Evolutionary conservation across 805 yeast genomes (phyloP), one percentile per base, ranked within the genome.

Genomic region (Candida palmyrensis): DNA sequence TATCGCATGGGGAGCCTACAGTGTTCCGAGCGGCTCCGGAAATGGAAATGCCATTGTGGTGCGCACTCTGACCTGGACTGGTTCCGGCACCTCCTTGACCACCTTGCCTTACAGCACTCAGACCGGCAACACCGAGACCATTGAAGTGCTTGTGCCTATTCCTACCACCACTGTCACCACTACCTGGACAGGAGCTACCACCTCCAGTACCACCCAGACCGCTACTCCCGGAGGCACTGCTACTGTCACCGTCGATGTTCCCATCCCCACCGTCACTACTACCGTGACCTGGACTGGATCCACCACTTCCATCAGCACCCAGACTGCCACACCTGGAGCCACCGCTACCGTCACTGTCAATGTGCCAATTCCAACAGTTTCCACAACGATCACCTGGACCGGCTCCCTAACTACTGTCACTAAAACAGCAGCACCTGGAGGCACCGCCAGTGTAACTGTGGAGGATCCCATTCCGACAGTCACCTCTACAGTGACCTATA

Each of bases 171-270:
- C 49, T 4, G 10, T 12, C 5, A 31, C 34, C 12, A 13, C 19
- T 11, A 41, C 49, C 4, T 46, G 49, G 9, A 8, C 34, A 9
- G 37, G 41, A 38, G 2, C 32, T 32, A 16, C 23, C 15, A 22
- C 47, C 11, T 21, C 9, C 24, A 21, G 10, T 10, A 21, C 24
- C 11, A 21, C 11, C 11, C 12, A 23, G 10, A 17, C 32, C 6
- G 10, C 27, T 8, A n/a, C n/a, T n/a, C n/a, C n/a, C n/a, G 44
- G 38, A 6, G 30, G 36, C 10, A 53, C 57, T 9, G 47, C 29
- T 28, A 51, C 55, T 6, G 49, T 49, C 18, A 45, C 40, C 13
- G 55, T 48, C 11, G 42, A 42, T 17, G 48, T 43, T 12, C 57
- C 57, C 27, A 37, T 30, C 35, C 51, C 48, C 13, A 8, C 34